Conservation (phyloP, 1,284 basidiomycete genomes). For the Tausonia pullulans region DNA sequence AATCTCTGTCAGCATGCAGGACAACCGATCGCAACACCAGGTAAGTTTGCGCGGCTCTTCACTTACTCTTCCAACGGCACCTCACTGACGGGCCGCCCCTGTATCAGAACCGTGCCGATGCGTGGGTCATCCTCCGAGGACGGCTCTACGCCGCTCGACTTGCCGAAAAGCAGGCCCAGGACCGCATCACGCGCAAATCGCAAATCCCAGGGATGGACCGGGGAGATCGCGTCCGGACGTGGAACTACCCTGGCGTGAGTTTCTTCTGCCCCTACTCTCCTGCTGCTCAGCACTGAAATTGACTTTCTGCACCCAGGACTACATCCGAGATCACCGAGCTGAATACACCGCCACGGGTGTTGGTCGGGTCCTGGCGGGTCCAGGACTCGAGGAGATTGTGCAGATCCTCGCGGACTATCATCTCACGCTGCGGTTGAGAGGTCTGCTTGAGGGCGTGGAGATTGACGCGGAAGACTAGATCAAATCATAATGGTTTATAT, state of each 20-base stretch:
- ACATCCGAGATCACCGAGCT: too few species aligned
- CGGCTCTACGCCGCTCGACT: slow-evolving; percentile 71
- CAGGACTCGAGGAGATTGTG: too few species aligned
- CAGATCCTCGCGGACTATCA: too few species aligned
- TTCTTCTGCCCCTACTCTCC: not conserved
- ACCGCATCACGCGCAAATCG: slow-evolving; percentile 54
- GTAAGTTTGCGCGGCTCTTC: slow-evolving; percentile 35
- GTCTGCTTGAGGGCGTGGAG: too few species aligned
- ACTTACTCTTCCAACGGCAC: not conserved
- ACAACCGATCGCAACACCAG: slow-evolving; percentile 91
- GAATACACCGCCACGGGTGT: too few species aligned
- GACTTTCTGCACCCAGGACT: too few species aligned
- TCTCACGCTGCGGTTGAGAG: too few species aligned
- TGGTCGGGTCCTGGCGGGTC: too few species aligned
- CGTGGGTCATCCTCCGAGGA: slow-evolving; percentile 74
- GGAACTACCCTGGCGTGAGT: slow-evolving; percentile 73
- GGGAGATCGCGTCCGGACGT: slow-evolving; percentile 86
- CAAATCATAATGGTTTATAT: too few species aligned
- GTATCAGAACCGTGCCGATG: slow-evolving; percentile 68
- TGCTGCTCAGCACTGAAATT: not conserved
- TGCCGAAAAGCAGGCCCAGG: slow-evolving; percentile 53
- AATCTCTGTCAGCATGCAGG: slow-evolving; percentile 95
- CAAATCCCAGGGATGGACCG: slow-evolving; percentile 71
- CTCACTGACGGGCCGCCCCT: not conserved
- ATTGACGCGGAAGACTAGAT: too few species aligned